Conservation (phyloP, 805 yeast genomes). For the Kodamaea jinghongensis region DNA sequence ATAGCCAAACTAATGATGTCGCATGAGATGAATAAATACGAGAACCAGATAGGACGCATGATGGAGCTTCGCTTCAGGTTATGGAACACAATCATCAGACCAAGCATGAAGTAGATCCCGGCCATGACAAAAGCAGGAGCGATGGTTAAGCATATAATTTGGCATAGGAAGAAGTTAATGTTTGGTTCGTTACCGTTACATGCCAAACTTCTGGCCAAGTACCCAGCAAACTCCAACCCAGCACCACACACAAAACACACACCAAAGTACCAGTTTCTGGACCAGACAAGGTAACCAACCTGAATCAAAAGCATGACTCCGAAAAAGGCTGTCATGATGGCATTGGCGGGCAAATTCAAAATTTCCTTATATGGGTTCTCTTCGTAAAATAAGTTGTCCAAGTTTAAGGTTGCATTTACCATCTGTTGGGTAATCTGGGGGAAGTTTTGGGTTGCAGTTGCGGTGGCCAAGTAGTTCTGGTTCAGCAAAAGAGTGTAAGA, state of each 20-base stretch:
- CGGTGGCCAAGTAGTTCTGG: constrained; percentile 35
- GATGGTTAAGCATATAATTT: constrained; percentile 12
- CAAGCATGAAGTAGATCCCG: constrained; percentile 12
- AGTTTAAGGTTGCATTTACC: constrained; percentile 30
- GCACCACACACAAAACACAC: constrained; percentile 7
- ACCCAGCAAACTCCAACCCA: constrained; percentile 13
- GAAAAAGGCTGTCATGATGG: constrained; percentile 14
- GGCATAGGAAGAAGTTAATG: constrained; percentile 9
- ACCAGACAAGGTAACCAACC: constrained; percentile 12
- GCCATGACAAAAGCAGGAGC: constrained; percentile 16
- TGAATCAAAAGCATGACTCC: constrained; percentile 9
- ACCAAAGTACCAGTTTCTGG: constrained; percentile 19
- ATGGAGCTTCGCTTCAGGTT: constrained; percentile 1
- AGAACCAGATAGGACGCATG: constrained; percentile 12
- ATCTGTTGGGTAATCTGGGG: constrained; percentile 32
- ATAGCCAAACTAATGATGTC: constrained; percentile 14
- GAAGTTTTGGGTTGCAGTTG: constrained; percentile 25
- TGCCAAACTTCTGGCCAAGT: constrained; percentile 9
- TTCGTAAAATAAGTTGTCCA: constrained; percentile 27
- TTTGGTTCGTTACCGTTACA: constrained; percentile 1
- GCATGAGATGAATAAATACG: constrained; percentile 13
- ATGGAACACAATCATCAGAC: constrained; percentile 10
- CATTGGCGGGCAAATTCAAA: constrained; percentile 15
- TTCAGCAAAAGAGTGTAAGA: constrained; percentile 34
- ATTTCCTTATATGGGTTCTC: constrained; percentile 17